Conservation (phyloP, 768 basidiomycete species). For the Fistulinella prunicolor region DNA sequence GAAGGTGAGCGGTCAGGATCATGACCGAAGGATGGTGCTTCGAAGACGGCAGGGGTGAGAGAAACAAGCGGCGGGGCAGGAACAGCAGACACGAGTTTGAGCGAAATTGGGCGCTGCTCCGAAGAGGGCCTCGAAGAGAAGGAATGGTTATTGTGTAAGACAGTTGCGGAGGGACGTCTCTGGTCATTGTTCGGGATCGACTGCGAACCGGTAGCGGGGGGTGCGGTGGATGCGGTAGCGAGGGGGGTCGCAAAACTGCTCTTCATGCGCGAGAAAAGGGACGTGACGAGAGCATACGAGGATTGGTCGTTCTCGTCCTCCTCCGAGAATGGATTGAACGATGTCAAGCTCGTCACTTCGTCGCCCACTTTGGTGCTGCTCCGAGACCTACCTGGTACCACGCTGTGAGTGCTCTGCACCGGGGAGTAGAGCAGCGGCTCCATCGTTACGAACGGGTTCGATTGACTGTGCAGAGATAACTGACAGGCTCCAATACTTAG, state of each 20-base stretch:
- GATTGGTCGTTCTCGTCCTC: constrained; percentile 90
- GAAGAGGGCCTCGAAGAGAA: constrained; percentile 46
- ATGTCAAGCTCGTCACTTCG: constrained; percentile 74
- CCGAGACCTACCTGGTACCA: constrained; percentile 55
- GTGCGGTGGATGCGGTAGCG: constrained; percentile 44
- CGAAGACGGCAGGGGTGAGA: constrained; percentile 80
- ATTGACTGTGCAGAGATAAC: constrained; percentile 3
- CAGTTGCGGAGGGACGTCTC: constrained; percentile 55
- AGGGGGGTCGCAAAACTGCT: constrained; percentile 71
- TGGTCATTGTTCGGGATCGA: constrained; percentile 41
- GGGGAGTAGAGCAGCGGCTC: constrained; percentile 33
- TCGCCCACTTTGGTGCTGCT: constrained; percentile 55
- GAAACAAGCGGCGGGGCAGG: constrained; percentile 83
- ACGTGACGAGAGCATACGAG: constrained; percentile 80
- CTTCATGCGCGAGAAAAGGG: constrained; percentile 78
- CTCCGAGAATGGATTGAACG: constrained; percentile 90
- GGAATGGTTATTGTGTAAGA: constrained; percentile 44
- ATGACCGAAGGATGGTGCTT: constrained; percentile 63
- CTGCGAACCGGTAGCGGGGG: constrained; percentile 33
- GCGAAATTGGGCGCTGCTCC: constrained; percentile 57
- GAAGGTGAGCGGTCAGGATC: constrained; percentile 63
- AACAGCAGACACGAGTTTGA: constrained; percentile 48
- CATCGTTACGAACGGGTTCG: constrained; percentile 19
- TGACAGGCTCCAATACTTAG: background rate
- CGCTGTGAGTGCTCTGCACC: constrained; percentile 32